A percentile compares a stretch with the other conserved stretches of the same genome.
Conservation (phyloP, 148 eudicot genomes). For the Fagopyrum esculentum region DNA sequence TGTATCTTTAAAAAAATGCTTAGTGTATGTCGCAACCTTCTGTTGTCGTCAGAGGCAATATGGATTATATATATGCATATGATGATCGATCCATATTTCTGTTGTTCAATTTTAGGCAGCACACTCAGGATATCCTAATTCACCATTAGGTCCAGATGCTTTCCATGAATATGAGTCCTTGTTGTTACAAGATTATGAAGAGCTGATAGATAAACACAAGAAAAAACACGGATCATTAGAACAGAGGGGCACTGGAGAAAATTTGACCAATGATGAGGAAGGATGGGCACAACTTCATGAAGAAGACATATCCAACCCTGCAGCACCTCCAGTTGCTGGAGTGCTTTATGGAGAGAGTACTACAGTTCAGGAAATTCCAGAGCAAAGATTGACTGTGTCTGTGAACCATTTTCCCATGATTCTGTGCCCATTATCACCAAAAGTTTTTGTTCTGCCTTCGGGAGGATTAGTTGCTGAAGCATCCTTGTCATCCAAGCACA, state of each 20-base stretch:
- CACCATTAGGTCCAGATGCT: constrained; percentile 97
- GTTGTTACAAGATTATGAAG: constrained; percentile 88
- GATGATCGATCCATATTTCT: neutral
- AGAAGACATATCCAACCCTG: constrained; percentile 36
- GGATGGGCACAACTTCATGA: constrained; percentile 61
- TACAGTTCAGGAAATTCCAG: constrained; percentile 24
- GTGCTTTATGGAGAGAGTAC: constrained; percentile 27
- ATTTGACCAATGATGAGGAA: constrained; percentile 35
- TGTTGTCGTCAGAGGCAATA: constrained; percentile 5
- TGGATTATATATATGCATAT: neutral
- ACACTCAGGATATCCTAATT: constrained; percentile 92
- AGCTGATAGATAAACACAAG: constrained; percentile 43
- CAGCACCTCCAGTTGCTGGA: constrained; percentile 31
- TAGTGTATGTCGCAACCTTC: neutral
- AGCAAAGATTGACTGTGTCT: constrained; percentile 43
- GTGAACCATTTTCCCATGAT: constrained; percentile 91
- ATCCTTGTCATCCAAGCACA: constrained; percentile 53
- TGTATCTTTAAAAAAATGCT: neutral
- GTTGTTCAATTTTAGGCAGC: constrained; percentile 46
- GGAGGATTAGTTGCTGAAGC: constrained; percentile 94
- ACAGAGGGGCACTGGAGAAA: constrained; percentile 25
- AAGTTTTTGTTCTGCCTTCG: constrained; percentile 85
- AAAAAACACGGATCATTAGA: constrained; percentile 18
- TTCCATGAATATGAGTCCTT: constrained; percentile 84
- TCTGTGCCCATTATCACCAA: constrained; percentile 82